These are phyloP conservation scores for Verticillium longisporum DNA, from an alignment of 2,329 filamentous ascomycete species.

Conservation along the genomic window DNA sequence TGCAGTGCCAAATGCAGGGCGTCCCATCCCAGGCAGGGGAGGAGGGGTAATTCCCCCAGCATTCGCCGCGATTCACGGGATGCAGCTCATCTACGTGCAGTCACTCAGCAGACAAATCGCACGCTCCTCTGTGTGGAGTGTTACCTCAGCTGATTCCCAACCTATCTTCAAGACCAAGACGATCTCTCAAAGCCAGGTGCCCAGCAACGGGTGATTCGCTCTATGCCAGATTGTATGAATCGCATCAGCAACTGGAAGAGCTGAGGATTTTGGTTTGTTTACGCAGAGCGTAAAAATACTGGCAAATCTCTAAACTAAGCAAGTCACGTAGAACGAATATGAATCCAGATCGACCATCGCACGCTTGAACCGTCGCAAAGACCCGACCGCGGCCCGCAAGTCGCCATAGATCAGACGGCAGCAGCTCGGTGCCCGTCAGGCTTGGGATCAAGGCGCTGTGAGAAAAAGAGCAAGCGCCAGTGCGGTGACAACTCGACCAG, in stretches of 20 bases:
- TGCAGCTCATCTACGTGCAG: no score
- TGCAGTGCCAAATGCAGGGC: no score
- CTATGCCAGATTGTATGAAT: constrained; percentile 8
- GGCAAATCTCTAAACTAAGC: neutral
- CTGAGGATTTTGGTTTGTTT: neutral
- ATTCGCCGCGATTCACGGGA: no score
- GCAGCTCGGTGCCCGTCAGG: neutral
- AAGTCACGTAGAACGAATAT: neutral
- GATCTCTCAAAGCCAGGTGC: constrained; percentile 14
- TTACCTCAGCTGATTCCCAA: constrained; percentile 15
- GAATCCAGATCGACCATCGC: neutral
- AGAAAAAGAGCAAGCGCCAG: neutral
- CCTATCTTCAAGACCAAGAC: constrained; percentile 14
- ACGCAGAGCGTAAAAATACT: constrained; percentile 1
- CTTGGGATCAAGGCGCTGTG: neutral
- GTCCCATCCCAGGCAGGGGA: no score
- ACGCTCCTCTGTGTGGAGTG: neutral
- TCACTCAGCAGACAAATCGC: neutral
- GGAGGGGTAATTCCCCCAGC: no score
- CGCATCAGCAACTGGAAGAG: neutral
- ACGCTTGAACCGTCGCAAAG: neutral
- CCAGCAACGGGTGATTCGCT: constrained; percentile 13
- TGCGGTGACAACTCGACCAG: neutral
- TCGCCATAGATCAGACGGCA: neutral
- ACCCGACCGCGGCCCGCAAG: neutral